These are phyloP conservation scores for Aureobasidium vineae DNA, from an alignment of 2,329 filamentous ascomycete genomes.

Conservation along the genomic window DNA sequence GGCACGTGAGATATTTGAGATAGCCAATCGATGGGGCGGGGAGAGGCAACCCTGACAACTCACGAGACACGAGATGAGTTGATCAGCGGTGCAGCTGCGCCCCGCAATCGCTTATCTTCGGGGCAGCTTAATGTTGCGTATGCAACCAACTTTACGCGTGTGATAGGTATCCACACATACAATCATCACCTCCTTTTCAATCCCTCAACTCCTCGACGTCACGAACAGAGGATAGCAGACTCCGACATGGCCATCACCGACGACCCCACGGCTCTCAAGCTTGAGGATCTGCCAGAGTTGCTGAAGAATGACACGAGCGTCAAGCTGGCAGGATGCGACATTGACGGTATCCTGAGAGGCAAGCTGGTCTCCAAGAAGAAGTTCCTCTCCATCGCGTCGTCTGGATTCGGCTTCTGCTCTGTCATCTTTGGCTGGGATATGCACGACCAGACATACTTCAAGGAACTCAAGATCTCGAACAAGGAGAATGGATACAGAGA, in stretches of 20 bases:
- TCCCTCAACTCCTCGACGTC: neutral
- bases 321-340: conserved; percentile 84
- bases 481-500: conserved; percentile 88
- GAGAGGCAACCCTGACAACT: neutral
- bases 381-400: conserved; percentile 76
- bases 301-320: conserved; percentile 72
- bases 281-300: conserved; percentile 63
- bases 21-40: neutral
- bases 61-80: neutral
- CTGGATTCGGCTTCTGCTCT: conserved; percentile 90
- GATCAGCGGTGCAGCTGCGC: conserved; percentile 10
- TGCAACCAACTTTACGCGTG: neutral
- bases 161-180: neutral
- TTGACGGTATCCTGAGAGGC: conserved; percentile 81
- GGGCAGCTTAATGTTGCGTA: conserved; percentile 3
- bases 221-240: neutral
- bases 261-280: conserved; percentile 52
- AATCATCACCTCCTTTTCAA: neutral
- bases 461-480: conserved; percentile 83
- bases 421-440: conserved; percentile 97
- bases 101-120: conserved; percentile 23
- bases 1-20: neutral
- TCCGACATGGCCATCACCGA: conserved; percentile 38
- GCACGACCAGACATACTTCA: conserved; percentile 88
- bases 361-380: conserved; percentile 93